Percentiles rank a stretch among this genome's conserved stretches.
These are phyloP conservation scores for Suhomyces ambrosiae DNA, from an alignment of 1,139 yeast species.

Conservation along the genomic window DNA sequence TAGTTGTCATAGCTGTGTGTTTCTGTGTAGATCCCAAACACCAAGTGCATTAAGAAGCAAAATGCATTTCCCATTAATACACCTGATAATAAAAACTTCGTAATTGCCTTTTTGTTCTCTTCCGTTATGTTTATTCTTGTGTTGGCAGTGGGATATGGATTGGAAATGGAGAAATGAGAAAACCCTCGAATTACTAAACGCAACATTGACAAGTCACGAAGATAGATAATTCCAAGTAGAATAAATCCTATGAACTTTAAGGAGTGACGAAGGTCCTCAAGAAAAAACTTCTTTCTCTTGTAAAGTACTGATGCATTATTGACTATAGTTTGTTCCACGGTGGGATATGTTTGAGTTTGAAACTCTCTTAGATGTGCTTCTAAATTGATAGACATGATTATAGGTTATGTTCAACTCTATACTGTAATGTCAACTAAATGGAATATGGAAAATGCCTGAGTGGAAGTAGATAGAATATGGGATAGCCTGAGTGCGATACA, in stretches of 20 bases:
- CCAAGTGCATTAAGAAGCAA: constrained; percentile 30
- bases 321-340: constrained; percentile 37
- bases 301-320: constrained; percentile 41
- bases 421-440: too few species aligned
- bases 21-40: constrained; percentile 30
- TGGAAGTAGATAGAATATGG: too few species aligned
- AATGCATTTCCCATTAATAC: constrained; percentile 29
- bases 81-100: constrained; percentile 31
- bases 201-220: constrained; percentile 39
- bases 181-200: constrained; percentile 30
- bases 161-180: constrained; percentile 33
- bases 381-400: constrained; percentile 14
- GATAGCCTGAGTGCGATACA: too few species aligned
- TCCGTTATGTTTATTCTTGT: constrained; percentile 23
- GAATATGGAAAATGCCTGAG: too few species aligned
- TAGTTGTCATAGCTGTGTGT: constrained; percentile 21
- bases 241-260: constrained; percentile 33
- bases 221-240: constrained; percentile 34
- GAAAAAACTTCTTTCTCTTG: constrained; percentile 42
- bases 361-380: constrained; percentile 33
- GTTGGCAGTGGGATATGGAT: constrained; percentile 27
- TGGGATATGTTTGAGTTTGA: constrained; percentile 35
- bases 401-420: too few species aligned
- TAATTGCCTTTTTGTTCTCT: constrained; percentile 29
- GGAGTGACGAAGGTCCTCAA: constrained; percentile 36